Conservation (phyloP, 495 filamentous ascomycete genomes). For the Bombardia bombarda region DNA sequence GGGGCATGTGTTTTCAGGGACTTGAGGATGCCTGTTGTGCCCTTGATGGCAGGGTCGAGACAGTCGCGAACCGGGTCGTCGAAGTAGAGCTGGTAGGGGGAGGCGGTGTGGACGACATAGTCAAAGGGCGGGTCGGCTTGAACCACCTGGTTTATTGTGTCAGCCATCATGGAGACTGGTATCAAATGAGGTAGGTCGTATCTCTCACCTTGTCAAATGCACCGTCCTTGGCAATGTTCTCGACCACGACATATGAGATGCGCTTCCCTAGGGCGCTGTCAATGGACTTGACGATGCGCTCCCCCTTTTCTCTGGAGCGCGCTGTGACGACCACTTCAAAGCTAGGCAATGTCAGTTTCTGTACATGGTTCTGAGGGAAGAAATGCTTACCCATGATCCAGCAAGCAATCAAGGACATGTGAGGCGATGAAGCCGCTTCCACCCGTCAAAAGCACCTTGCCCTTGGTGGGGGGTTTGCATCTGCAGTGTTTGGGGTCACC, state of each 20-base stretch:
- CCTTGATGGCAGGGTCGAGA: slow-evolving; percentile 35
- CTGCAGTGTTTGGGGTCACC: not conserved
- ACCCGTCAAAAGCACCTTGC: slow-evolving; percentile 25
- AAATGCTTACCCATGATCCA: slow-evolving; percentile 18
- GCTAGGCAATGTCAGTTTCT: slow-evolving; percentile 7
- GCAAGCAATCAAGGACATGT: slow-evolving; percentile 27
- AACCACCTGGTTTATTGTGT: slow-evolving; percentile 12
- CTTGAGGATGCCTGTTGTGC: slow-evolving; percentile 32
- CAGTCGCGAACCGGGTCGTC: slow-evolving; percentile 31
- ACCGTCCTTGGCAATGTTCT: slow-evolving; percentile 23
- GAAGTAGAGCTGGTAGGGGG: slow-evolving; percentile 30
- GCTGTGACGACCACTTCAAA: slow-evolving; percentile 32
- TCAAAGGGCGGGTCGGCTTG: slow-evolving; percentile 22
- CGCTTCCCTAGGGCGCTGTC: slow-evolving; percentile 1
- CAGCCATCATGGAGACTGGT: not conserved
- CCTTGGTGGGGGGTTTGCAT: not conserved
- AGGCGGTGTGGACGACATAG: slow-evolving; percentile 39
- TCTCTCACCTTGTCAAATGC: slow-evolving; percentile 28
- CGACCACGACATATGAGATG: slow-evolving; percentile 27
- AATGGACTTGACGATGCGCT: slow-evolving; percentile 24
- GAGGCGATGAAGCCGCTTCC: slow-evolving; percentile 36
- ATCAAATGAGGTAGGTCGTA: not conserved
- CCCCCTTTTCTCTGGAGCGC: slow-evolving; percentile 32
- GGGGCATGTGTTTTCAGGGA: slow-evolving; percentile 26
- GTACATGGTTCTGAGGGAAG: not conserved